Conservation (phyloP, 345 rosid species). For the Kandelia obovata region DNA sequence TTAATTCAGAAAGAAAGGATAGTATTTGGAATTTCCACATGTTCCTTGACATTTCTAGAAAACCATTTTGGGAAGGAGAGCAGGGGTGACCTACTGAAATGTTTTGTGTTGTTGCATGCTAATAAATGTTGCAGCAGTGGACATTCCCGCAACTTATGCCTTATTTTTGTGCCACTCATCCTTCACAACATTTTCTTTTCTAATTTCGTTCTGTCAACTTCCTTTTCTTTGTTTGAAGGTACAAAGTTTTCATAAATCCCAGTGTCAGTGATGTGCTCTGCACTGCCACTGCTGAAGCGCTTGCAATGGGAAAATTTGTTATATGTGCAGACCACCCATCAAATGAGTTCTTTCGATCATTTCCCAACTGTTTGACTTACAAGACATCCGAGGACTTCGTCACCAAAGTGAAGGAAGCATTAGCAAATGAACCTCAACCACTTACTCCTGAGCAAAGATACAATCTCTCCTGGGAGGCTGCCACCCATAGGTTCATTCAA, state of each 20-base stretch:
- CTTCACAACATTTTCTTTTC: neutral
- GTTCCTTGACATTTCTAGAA: neutral
- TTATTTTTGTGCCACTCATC: neutral
- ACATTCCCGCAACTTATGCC: too few species aligned
- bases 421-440: constrained; percentile 77
- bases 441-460: constrained; percentile 78
- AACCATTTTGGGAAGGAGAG: neutral
- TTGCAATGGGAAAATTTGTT: constrained; percentile 97
- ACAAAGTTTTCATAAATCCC: constrained; percentile 96
- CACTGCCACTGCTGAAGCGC: constrained; percentile 98
- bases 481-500: constrained; percentile 84
- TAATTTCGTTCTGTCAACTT: neutral
- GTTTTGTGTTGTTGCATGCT: too few species aligned
- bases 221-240: constrained; percentile 51
- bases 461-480: constrained; percentile 95
- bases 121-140: too few species aligned
- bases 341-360: constrained; percentile 89
- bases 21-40: neutral
- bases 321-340: constrained; percentile 98
- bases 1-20: neutral
- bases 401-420: constrained; percentile 76
- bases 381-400: constrained; percentile 82
- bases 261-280: constrained; percentile 95
- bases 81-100: too few species aligned
- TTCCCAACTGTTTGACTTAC: constrained; percentile 93